A percentile compares a stretch with the other conserved stretches of the same genome.
phyloP scores from a whole-genome alignment of 805 yeast species.

The Middelhovenomyces tepae region DNA sequence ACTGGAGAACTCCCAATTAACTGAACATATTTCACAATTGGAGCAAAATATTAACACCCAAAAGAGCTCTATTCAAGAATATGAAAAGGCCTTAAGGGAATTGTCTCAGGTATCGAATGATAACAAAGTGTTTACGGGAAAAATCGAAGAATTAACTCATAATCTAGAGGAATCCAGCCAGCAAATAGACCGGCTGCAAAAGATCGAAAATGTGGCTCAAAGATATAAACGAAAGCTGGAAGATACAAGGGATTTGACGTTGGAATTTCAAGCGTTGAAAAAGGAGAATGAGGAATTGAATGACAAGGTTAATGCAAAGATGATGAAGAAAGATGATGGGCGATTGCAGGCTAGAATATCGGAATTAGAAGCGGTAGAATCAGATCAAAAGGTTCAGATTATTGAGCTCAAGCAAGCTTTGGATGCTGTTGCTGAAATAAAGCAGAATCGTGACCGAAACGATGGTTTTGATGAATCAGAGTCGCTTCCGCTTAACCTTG shows the following conservation, averaged over 20 bases:
- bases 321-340: too few relatives aligned
- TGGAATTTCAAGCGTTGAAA: conserved; percentile 4
- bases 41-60: conserved; percentile 2
- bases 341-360: too few relatives aligned
- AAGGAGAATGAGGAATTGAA: conserved; percentile 6
- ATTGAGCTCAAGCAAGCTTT: too few relatives aligned
- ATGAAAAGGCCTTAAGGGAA: conserved; percentile 5
- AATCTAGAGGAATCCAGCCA: conserved; percentile 6
- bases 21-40: conserved; percentile 3
- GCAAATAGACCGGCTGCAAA: conserved; percentile 4
- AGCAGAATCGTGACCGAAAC: too few relatives aligned
- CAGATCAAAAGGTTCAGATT: too few relatives aligned
- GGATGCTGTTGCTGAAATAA: too few relatives aligned
- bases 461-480: too few relatives aligned
- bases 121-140: neutral
- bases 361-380: too few relatives aligned
- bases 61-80: conserved; percentile 3
- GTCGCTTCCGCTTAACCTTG: too few relatives aligned
- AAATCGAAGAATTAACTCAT: conserved; percentile 6
- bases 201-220: conserved; percentile 8
- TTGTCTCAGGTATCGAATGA: conserved; percentile 2
- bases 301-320: neutral
- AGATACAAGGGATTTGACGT: conserved; percentile 5
- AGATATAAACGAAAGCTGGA: conserved; percentile 10
- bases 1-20: too few relatives aligned